Evolutionary conservation across 2,329 filamentous ascomycete genomes (phyloP), one percentile per base, ranked within the genome.

Genomic region (Talaromyces sp.): DNA sequence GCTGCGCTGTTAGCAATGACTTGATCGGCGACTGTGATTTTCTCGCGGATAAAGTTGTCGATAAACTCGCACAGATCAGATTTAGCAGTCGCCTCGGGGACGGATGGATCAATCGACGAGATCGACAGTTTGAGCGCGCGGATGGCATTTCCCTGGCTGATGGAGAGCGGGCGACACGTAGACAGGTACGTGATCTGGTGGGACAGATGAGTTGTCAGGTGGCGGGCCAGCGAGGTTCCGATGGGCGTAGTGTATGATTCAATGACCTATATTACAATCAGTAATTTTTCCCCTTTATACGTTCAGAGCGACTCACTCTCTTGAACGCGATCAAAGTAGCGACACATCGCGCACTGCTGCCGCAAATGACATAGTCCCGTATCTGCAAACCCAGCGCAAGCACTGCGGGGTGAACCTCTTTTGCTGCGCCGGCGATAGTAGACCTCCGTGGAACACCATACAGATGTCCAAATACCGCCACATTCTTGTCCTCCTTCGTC

Each of bases 81-180:
- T 78, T 96, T 97, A 30, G 93, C 93, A 55, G 91, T 87, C 23
- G 86, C 79, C 73, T 99, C 94, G 33, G 91, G 87, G 1, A 89
- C 85, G 68, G 93, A 90, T 47, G 94, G 92, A 69, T 97, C 92
- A 62, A 97, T 88, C 68, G 92, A 92, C 69, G 91, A 90, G 72
- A 99, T 94, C 70, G 92, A 87, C 55, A 96, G 86, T 81, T 99
- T 99, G 56, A 99, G 84, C 83, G 92, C 94, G 60, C 95, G 87
- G 72, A 99, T 96, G 40, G 92, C 92, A 75, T 98, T 99, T 64
- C 95, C 95, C 88, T 98, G 96, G 65, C 91, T 92, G 76, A 96
- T 95, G 67, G 91, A 96, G 78, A 99, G 90, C 36, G 95, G 93
- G n/a, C 95, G 88, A 72, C 93, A 97, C 67, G 92, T 92, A 63